Percentiles rank a stretch among this genome's conserved stretches.
Evolutionary conservation across 2,329 filamentous ascomycete species (phyloP).

Genomic region (Aspergillus sergii): DNA sequence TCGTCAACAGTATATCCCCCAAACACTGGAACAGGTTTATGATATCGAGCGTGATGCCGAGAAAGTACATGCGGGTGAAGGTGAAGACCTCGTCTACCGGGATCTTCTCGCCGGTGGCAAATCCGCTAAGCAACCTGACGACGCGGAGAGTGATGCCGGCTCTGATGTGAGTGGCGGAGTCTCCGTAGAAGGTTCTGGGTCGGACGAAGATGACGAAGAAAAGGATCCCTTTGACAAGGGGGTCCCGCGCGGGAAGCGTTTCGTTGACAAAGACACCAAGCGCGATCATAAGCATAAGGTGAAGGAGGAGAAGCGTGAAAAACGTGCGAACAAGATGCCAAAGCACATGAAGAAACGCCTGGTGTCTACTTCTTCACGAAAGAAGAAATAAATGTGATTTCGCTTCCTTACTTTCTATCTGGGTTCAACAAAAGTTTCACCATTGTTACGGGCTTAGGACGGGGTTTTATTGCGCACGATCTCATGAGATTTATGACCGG

Average conservation of each 20-base stretch:
- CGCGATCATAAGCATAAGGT: conserved; percentile 84
- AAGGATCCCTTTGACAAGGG: conserved; percentile 62
- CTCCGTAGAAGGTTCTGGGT: conserved; percentile 34
- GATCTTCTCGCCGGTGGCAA: conserved; percentile 74
- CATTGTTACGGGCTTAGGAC: conserved; percentile 5
- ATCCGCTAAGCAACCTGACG: conserved; percentile 29
- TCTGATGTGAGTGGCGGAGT: conserved; percentile 40
- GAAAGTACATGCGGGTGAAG: conserved; percentile 72
- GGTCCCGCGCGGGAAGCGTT: conserved; percentile 75
- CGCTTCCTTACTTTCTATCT: background rate
- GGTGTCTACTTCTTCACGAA: conserved; percentile 33
- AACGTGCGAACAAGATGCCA: conserved; percentile 92
- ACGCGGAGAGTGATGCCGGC: conserved; percentile 38
- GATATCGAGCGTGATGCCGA: conserved; percentile 90
- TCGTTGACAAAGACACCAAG: conserved; percentile 90
- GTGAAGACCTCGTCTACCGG: conserved; percentile 78
- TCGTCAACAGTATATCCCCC: conserved; percentile 93
- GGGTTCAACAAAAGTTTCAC: conserved; percentile 9
- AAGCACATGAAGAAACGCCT: conserved; percentile 85
- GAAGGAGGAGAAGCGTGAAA: conserved; percentile 94
- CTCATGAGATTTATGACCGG: conserved; percentile 28
- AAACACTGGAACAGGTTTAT: conserved; percentile 93
- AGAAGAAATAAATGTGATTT: conserved; percentile 37
- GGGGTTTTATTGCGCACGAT: conserved; percentile 28
- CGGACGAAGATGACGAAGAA: conserved; percentile 51